Base-by-base conservation (phyloP, 148 eudicot species). In the Linanthus parryae region DNA sequence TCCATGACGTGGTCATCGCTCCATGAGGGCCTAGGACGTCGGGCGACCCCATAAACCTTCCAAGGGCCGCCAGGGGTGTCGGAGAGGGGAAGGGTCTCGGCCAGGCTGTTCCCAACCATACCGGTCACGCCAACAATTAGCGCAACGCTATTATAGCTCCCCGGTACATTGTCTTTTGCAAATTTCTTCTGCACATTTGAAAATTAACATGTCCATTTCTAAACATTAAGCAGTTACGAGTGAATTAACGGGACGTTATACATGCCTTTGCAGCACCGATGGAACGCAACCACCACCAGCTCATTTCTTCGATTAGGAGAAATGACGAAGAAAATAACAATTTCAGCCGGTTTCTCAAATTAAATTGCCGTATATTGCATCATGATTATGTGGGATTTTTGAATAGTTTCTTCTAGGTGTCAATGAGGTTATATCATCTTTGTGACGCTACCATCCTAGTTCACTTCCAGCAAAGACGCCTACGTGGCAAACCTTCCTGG, bases 11-110 rank as follows among this genome's bases (percentile, higher is more conserved):
- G 68, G 51, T 86, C 87, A n/a, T 74, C 84, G 58, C 53, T 73
- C 90, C 87, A 83, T 19, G 76, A 29, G 2, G 95, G 95, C 14
- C 72, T 73, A 20, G 80, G 84, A 22, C 87, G 75, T 42, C 83
- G 61, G 14, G 82, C 95, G 10, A 83, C 78, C 13, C 95, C 95
- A 31, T 85, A 81, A 34, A 85, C 95, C 65, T 85, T 85, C 95
- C 95, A 85, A 3, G 85, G 95, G 45, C 85, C 95, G 18, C 95
- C 95, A 21, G 95, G 95, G 11, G 95, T 85, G 61, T 71, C 78
- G 52, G 77, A 2, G 10, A 73, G 65, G 5, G 82, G 88, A 40
- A 85, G 83, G 57, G 81, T 79, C 67, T 79, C 88, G 11, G 88
- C 80, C 3, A 85, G 81, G 62, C 88, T 85, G 53, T 72, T 81